Conservation (phyloP, 1,284 basidiomycete genomes). For the Pseudozyma hubeiensis region DNA sequence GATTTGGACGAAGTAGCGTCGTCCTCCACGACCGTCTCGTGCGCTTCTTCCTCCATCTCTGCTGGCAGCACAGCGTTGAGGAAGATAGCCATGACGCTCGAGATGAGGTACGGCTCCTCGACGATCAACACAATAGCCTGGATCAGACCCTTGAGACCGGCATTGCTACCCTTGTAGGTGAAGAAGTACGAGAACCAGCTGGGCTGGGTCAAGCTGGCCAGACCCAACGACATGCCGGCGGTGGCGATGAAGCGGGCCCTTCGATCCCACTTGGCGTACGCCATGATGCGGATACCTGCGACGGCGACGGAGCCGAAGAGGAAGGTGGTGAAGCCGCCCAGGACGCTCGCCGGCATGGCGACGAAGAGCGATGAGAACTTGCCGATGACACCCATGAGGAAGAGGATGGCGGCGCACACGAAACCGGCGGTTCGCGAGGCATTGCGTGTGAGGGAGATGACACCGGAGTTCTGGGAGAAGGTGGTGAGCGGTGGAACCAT, state of each 20-base stretch:
- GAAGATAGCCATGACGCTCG: slow-evolving; percentile 26
- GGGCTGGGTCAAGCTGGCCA: slow-evolving; percentile 30
- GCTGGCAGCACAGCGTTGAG: slow-evolving; percentile 36
- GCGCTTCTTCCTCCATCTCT: slow-evolving; percentile 16
- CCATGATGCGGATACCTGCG: slow-evolving; percentile 45
- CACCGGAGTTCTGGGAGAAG: slow-evolving; percentile 43
- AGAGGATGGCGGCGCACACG: slow-evolving; percentile 35
- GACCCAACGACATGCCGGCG: slow-evolving; percentile 27
- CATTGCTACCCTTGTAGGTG: slow-evolving; percentile 31
- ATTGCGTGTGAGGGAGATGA: slow-evolving; percentile 39
- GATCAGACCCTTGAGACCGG: slow-evolving; percentile 30
- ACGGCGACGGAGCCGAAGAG: slow-evolving; percentile 40
- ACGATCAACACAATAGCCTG: slow-evolving; percentile 43
- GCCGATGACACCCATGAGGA: slow-evolving; percentile 42
- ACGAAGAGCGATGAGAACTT: slow-evolving; percentile 43
- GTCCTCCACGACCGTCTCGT: slow-evolving; percentile 9
- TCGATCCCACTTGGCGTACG: slow-evolving; percentile 46
- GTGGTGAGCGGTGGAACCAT: slow-evolving; percentile 40
- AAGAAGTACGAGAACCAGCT: slow-evolving; percentile 47
- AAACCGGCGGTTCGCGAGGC: slow-evolving; percentile 34
- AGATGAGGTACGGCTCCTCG: slow-evolving; percentile 47
- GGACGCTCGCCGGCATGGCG: slow-evolving; percentile 33
- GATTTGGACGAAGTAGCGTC: slow-evolving; percentile 12
- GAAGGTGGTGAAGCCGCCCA: slow-evolving; percentile 45
- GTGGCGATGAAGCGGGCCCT: slow-evolving; percentile 42